These are phyloP conservation scores for Daldinia sp. DNA, from an alignment of 2,329 filamentous ascomycete genomes.

Conservation along the genomic window DNA sequence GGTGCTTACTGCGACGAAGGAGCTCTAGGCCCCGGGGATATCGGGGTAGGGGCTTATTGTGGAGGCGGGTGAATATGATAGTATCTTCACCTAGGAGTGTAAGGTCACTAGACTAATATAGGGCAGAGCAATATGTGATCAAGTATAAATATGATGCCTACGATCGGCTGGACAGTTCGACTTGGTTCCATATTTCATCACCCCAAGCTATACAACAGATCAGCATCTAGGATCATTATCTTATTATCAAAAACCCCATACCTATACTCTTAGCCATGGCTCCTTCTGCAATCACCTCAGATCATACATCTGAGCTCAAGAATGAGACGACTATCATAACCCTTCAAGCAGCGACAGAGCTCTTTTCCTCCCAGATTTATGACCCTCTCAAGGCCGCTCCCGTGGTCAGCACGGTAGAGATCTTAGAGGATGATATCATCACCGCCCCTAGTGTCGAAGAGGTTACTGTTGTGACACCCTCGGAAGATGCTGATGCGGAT, in stretches of 20 bases:
- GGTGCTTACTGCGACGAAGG: constrained; percentile 22
- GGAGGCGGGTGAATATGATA: background rate
- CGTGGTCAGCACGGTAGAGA: constrained; percentile 9
- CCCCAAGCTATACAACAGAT: background rate
- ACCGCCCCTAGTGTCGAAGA: constrained; percentile 1
- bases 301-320: constrained; percentile 33
- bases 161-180: background rate
- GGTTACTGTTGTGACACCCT: background rate
- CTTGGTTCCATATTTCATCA: background rate
- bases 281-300: constrained; percentile 15
- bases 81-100: background rate
- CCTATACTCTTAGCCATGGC: constrained; percentile 15
- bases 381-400: constrained; percentile 29
- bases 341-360: constrained; percentile 31
- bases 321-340: constrained; percentile 30
- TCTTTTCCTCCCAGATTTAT: constrained; percentile 27
- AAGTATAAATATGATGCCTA: constrained; percentile 15
- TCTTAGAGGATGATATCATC: constrained; percentile 8
- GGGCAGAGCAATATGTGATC: background rate
- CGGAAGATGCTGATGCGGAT: background rate
- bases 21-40: constrained; percentile 3
- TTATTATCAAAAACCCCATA: background rate
- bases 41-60: background rate
- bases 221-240: background rate
- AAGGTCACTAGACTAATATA: background rate